Base-by-base conservation (phyloP, 1,284 basidiomycete genomes). In the Apiotrichum veenhuisii region DNA sequence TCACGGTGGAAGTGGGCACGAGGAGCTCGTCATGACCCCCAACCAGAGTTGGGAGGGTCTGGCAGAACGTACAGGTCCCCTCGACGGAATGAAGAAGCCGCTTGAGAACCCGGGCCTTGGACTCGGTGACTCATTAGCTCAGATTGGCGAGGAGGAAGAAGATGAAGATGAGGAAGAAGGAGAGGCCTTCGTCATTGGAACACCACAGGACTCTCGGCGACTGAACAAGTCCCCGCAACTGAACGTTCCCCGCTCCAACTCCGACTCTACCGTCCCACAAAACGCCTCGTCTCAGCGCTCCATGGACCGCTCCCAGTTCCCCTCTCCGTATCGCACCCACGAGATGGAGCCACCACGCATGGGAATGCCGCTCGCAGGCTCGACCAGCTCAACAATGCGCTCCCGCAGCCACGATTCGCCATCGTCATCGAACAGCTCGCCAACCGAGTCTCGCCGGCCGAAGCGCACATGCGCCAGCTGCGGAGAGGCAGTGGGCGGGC, bases 401-500 rank as follows among this genome's bases (percentile, higher is more conserved):
- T 5, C 17, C 43, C 43, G n/a, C 43, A 10, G 12, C 12, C 5
- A 7, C 15, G 15, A 15, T n/a, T 8, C 9, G 8, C 37, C 40
- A 40, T 15, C 42, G 2, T 12, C 18, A 22, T 9, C 34, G 10
- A 33, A 33, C 27, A 49, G 45, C 12, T 43, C 34, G 12, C 26
- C 50, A 20, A 37, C 43, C 2, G 36, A 26, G 1, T 26, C 23
- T 2, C 49, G 38, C 18, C 52, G 54, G 2, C 58, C 50, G 5
- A 44, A 48, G 34, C 55, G 62, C 54, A 59, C 55, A 4, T 94
- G 91, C 68, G 78, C 84, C 45, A 82, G 84, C 61, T 93, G 91
- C 73, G 76, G 80, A 55, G 82, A 81, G 69, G 76, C 67, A 56
- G 87, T 93, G 53, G 85, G 87, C 40, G 87, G 90, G 64, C 42